Evolutionary conservation across 768 basidiomycete species (phyloP).

Genomic region (Collybiopsis confluens): DNA sequence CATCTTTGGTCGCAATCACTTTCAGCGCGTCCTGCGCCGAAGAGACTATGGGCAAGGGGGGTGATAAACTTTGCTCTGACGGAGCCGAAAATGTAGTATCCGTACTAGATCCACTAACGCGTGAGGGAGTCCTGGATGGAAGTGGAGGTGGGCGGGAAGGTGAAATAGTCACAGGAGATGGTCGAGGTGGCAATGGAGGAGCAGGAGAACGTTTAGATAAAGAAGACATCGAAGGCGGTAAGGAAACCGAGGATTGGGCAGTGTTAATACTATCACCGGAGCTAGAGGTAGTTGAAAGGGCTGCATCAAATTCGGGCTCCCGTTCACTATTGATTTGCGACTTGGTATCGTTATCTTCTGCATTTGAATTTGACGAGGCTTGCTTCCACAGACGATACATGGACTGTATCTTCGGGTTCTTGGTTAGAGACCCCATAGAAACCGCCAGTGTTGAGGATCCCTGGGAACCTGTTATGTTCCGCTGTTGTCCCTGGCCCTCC

Average conservation of each 20-base stretch:
- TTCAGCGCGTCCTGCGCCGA: conserved; percentile 55
- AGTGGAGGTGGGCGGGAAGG: conserved; percentile 7
- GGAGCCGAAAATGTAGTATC: conserved; percentile 15
- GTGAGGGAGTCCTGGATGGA: conserved; percentile 9
- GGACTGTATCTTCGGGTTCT: conserved; percentile 57
- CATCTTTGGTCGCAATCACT: conserved; percentile 48
- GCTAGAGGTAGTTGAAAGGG: background rate
- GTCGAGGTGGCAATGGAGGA: conserved; percentile 38
- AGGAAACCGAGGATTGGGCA: background rate
- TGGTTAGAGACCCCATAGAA: conserved; percentile 19
- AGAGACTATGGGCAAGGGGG: conserved; percentile 17
- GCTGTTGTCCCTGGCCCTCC: conserved; percentile 30
- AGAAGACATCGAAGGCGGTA: conserved; percentile 17
- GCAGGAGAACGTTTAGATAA: conserved; percentile 28
- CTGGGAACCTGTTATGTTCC: background rate
- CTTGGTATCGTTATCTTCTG: background rate
- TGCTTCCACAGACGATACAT: conserved; percentile 74
- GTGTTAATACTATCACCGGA: background rate
- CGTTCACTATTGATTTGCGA: conserved; percentile 11
- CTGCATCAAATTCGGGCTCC: background rate
- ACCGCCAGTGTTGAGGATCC: background rate
- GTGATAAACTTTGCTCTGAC: conserved; percentile 18
- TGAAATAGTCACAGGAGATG: conserved; percentile 25
- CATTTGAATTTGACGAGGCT: background rate
- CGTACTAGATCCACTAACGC: background rate